Evolutionary conservation across 768 basidiomycete genomes (phyloP).

Genomic region (Lepiota subincarnata): DNA sequence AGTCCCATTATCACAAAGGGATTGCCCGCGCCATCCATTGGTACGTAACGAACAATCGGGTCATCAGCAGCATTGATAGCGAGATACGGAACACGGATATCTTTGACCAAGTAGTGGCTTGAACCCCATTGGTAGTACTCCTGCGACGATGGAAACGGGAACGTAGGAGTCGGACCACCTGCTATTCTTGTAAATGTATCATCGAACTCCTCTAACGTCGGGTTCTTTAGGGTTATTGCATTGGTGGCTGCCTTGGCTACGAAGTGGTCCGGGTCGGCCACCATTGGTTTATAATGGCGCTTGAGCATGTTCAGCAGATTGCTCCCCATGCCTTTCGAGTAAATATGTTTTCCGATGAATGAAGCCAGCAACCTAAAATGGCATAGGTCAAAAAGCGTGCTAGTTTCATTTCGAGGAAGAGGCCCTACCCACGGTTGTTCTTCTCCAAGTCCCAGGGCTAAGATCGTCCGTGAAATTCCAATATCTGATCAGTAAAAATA

Average conservation of each 20-base stretch:
- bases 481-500: constrained; percentile 15
- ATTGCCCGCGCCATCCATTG: constrained; percentile 51
- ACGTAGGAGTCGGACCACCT: constrained; percentile 60
- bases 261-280: constrained; percentile 45
- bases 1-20: constrained; percentile 54
- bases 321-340: constrained; percentile 74
- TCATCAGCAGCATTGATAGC: constrained; percentile 75
- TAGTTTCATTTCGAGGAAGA: background rate
- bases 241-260: constrained; percentile 44
- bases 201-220: constrained; percentile 58
- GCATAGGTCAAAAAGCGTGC: constrained; percentile 9
- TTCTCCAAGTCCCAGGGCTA: constrained; percentile 52
- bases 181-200: constrained; percentile 60
- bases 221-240: constrained; percentile 45
- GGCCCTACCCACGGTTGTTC: constrained; percentile 45
- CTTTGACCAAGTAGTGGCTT: constrained; percentile 53
- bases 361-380: constrained; percentile 46
- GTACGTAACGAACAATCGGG: constrained; percentile 65
- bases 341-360: constrained; percentile 58
- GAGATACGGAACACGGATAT: constrained; percentile 69
- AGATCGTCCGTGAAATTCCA: constrained; percentile 11
- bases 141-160: constrained; percentile 42
- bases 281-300: constrained; percentile 45
- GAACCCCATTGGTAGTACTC: constrained; percentile 53
- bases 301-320: constrained; percentile 62